Base-by-base conservation (phyloP, 148 eudicot species). In the Persicaria tinctoria region DNA sequence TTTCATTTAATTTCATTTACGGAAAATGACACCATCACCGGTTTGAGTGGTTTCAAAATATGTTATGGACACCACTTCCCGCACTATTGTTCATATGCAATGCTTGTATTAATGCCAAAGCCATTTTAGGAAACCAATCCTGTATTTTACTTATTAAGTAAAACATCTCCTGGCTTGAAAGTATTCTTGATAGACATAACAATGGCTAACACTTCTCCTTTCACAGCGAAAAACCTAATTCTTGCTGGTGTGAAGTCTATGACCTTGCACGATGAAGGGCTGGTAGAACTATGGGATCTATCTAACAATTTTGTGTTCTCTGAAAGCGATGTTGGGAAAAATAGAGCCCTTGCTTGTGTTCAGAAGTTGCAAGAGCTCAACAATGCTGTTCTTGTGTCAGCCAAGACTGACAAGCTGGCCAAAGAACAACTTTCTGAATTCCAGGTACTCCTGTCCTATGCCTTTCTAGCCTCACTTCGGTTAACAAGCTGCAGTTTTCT, bases 181-280 rank as follows among this genome's bases (percentile, higher is more conserved):
- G 64, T 18, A 60, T 70, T 49, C 51, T 70, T 49, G 2, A 13
- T 68, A 47, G 44, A 17, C 49, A 5, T 44, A 41, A 68, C 1
- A 12, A 0, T 44, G 14, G 41, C n/a, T 68, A 68, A 8, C 32
- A n/a, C 27, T 17, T 73, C 51, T 50, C 49, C 13, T 73, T 51
- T 73, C 77, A 76, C 89, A 89, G 90, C 90, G 46, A 89, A 89
- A 84, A 89, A 87, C 75, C 90, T 89, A 56, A 77, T 89, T 70
- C 90, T 89, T 50, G 90, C 93, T 80, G 93, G 93, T 18, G 93
- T 89, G 73, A 87, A 89, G 79, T 87, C 93, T 17, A 91, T 89
- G 73, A 86, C 88, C 17, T 71, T 89, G 85, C 89, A 89, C 74
- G 93, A 89, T 74, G 91, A 87, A 80, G 89, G 89, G 56, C 41